Percentiles rank a stretch among this genome's conserved stretches.
These are phyloP conservation scores for Syzygium aromaticum DNA, from an alignment of 345 rosid species.

Conservation along the genomic window DNA sequence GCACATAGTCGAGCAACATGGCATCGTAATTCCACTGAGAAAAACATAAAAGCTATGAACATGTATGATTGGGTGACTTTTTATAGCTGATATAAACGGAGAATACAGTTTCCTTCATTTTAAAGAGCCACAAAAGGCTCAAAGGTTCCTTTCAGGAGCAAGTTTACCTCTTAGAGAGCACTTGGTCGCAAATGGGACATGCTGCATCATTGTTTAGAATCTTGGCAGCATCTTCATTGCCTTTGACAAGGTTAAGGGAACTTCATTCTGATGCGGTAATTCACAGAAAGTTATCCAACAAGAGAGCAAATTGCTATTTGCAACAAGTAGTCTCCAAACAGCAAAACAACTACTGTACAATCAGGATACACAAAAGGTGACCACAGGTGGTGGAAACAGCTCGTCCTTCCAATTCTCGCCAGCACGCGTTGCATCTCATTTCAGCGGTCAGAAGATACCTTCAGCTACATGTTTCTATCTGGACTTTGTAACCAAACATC, in stretches of 20 bases:
- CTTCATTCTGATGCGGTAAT: neutral
- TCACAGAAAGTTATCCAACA: neutral
- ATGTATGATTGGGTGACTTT: neutral
- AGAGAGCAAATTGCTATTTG: neutral
- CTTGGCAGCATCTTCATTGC: constrained; percentile 88
- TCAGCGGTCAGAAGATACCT: constrained; percentile 18
- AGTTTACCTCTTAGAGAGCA: constrained; percentile 81
- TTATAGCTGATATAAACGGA: neutral
- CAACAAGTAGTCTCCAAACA: neutral
- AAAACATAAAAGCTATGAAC: neutral
- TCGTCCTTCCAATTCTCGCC: constrained; percentile 93
- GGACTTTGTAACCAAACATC: constrained; percentile 1
- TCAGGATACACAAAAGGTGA: constrained; percentile 80
- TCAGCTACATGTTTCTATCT: constrained; percentile 3
- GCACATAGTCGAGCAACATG: neutral
- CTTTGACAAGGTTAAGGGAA: constrained; percentile 47
- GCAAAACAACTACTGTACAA: neutral
- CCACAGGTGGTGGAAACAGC: constrained; percentile 90
- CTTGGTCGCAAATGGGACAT: constrained; percentile 93
- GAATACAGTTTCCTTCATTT: neutral
- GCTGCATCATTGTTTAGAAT: constrained; percentile 82
- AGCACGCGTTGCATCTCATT: constrained; percentile 97
- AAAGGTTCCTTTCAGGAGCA: neutral
- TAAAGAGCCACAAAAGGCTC: neutral
- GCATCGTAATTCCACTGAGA: neutral